Evolutionary conservation across 306 rosid species (phyloP).

Genomic region (Vigna unguiculata): DNA sequence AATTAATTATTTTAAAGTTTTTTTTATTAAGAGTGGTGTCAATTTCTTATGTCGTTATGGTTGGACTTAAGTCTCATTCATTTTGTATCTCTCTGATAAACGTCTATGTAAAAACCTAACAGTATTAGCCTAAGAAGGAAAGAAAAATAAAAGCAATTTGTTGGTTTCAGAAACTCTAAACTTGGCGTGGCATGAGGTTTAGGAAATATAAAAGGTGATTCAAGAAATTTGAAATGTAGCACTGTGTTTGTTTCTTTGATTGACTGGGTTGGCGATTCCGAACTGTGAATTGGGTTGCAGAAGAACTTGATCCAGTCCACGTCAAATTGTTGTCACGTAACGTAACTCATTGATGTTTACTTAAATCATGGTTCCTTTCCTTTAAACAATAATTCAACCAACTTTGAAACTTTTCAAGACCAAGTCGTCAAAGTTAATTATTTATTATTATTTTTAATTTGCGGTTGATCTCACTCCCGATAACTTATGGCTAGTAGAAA

Average conservation of each 20-base stretch:
- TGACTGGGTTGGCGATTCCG: conserved; percentile 32
- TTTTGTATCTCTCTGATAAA: no score
- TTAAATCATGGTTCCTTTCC: not conserved
- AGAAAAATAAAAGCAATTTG: not conserved
- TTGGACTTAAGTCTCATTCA: no score
- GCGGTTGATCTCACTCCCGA: no score
- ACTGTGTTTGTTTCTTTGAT: not conserved
- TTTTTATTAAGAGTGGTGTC: no score
- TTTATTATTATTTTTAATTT: no score
- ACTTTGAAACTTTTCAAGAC: not conserved
- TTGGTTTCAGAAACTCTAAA: conserved; percentile 40
- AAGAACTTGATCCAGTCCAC: not conserved
- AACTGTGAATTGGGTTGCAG: not conserved
- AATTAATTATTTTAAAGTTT: no score
- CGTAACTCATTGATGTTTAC: not conserved
- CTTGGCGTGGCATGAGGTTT: not conserved
- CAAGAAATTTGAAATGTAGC: not conserved
- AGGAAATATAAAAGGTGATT: not conserved
- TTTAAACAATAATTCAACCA: conserved; percentile 1
- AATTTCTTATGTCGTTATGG: no score
- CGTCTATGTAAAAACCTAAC: no score
- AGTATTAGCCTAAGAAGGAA: not conserved
- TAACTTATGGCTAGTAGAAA: no score
- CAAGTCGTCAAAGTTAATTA: no score
- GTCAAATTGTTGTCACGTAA: not conserved